phyloP scores from a whole-genome alignment of 176 grass and related monocot genomes.

The Neostapfia colusana region DNA sequence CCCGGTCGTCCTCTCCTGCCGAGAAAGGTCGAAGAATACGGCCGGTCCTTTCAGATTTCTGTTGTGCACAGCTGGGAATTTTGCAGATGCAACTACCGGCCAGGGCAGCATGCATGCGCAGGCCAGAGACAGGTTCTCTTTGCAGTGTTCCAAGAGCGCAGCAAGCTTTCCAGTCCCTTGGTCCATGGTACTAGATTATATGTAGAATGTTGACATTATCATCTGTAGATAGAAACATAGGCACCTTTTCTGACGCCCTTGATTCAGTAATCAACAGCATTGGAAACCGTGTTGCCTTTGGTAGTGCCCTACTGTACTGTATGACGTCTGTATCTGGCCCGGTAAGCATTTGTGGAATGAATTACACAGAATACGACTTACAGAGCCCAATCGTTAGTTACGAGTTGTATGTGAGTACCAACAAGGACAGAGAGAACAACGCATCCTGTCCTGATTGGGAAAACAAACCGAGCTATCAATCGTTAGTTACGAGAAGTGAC shows the following conservation, averaged over 20 bases:
- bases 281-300: neutral
- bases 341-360: neutral
- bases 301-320: neutral
- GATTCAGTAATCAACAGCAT: neutral
- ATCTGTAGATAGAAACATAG: neutral
- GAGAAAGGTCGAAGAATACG: slow-evolving; percentile 18
- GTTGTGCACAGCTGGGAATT: slow-evolving; percentile 16
- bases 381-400: too few species aligned
- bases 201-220: neutral
- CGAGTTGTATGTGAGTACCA: neutral
- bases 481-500: too few species aligned
- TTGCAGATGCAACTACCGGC: slow-evolving; percentile 19
- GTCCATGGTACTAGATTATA: neutral
- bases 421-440: neutral
- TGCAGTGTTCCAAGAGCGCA: neutral
- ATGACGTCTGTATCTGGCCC: too few species aligned
- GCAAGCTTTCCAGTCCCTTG: neutral
- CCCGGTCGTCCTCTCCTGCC: neutral
- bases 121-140: neutral
- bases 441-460: neutral
- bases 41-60: slow-evolving; percentile 5
- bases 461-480: neutral
- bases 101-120: neutral
- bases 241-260: neutral
- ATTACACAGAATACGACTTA: neutral